Conservation (phyloP, 768 basidiomycete species). For the Daedalea quercina region DNA sequence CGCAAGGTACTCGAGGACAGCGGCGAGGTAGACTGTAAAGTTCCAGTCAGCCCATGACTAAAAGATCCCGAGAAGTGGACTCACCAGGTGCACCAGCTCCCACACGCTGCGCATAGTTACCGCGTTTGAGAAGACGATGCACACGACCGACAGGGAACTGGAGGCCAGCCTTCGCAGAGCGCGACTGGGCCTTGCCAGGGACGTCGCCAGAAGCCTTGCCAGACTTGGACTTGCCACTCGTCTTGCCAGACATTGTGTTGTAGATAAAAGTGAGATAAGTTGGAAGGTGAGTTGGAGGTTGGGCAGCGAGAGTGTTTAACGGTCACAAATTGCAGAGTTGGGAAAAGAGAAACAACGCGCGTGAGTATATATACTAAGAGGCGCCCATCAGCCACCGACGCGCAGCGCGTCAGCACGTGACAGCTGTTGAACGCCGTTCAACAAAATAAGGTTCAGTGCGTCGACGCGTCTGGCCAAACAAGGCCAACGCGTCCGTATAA, state of each 20-base stretch:
- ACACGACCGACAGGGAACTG: constrained; percentile 93
- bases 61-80: constrained; percentile 4
- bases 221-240: constrained; percentile 57
- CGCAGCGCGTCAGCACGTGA: constrained; percentile 15
- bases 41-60: background rate
- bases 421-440: constrained; percentile 19
- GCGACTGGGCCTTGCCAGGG: constrained; percentile 51
- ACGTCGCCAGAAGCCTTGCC: constrained; percentile 52
- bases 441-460: constrained; percentile 20
- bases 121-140: constrained; percentile 81
- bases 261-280: background rate
- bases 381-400: constrained; percentile 4
- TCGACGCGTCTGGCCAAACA: constrained; percentile 21
- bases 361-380: constrained; percentile 11
- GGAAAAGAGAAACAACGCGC: background rate
- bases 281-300: constrained; percentile 6
- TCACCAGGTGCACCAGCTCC: constrained; percentile 82
- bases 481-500: constrained; percentile 20
- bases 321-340: constrained; percentile 6
- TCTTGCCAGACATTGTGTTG: constrained; percentile 35
- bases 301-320: constrained; percentile 7
- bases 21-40: constrained; percentile 75
- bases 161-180: constrained; percentile 70
- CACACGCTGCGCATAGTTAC: constrained; percentile 82
- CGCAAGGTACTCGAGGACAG: constrained; percentile 87